Percentiles rank a stretch among this genome's conserved stretches.
Evolutionary conservation across 805 yeast species (phyloP).

Genomic region (Candida stauntonica): DNA sequence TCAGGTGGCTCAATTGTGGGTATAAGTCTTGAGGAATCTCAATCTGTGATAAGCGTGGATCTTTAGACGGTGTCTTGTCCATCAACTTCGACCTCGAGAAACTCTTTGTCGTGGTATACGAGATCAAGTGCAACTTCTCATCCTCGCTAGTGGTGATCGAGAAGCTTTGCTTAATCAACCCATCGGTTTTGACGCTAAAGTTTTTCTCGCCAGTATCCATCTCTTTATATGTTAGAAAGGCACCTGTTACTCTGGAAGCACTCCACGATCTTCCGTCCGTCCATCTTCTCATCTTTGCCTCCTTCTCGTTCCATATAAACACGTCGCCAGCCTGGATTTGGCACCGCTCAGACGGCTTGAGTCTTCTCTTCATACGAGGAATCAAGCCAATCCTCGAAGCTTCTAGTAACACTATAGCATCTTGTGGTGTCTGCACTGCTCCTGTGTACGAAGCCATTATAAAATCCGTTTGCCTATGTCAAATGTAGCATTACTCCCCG

Average conservation of each 20-base stretch:
- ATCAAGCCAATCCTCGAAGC: constrained; percentile 54
- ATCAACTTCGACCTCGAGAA: constrained; percentile 26
- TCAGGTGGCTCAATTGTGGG: constrained; percentile 23
- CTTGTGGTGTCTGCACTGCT: constrained; percentile 48
- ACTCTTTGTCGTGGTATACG: constrained; percentile 40
- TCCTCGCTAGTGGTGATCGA: constrained; percentile 49
- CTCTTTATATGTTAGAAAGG: constrained; percentile 59
- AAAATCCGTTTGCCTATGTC: neutral
- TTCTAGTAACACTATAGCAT: constrained; percentile 62
- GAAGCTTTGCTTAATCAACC: constrained; percentile 62
- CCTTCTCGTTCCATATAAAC: constrained; percentile 69
- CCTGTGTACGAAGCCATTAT: constrained; percentile 61
- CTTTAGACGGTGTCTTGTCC: constrained; percentile 41
- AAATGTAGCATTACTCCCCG: no score
- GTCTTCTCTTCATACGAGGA: constrained; percentile 55
- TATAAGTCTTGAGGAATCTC: constrained; percentile 33
- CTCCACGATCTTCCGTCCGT: constrained; percentile 75
- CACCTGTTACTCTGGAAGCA: constrained; percentile 64
- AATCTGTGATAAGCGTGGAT: constrained; percentile 30
- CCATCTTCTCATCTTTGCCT: constrained; percentile 72
- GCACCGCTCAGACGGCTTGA: constrained; percentile 46
- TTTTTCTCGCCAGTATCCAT: constrained; percentile 34
- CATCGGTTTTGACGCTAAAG: constrained; percentile 40
- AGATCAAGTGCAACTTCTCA: constrained; percentile 55
- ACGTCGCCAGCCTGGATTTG: constrained; percentile 55